Percentiles rank a stretch among this genome's conserved stretches.
Evolutionary conservation across 1,284 basidiomycete species (phyloP).

Genomic region (Ustilago xerochloae): DNA sequence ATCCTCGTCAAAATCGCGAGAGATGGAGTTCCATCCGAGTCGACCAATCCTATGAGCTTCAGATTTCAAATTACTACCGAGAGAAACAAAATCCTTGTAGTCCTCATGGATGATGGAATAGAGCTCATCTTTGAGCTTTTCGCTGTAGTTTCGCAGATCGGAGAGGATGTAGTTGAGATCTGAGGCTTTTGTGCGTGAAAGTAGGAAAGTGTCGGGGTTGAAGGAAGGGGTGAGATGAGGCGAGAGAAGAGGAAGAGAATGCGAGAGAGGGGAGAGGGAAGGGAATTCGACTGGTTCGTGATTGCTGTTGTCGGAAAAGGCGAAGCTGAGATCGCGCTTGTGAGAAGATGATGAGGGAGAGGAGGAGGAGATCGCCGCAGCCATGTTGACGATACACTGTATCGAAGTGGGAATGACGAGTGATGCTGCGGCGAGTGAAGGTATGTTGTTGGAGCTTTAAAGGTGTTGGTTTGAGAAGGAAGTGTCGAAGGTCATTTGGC

Average conservation of each 20-base stretch:
- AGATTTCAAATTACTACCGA: slow-evolving; percentile 72
- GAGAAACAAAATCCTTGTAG: slow-evolving; percentile 95
- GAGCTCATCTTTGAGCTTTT: slow-evolving; percentile 86
- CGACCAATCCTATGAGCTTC: slow-evolving; percentile 44
- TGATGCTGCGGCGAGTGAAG: neutral
- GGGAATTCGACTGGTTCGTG: slow-evolving; percentile 71
- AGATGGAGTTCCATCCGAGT: slow-evolving; percentile 26
- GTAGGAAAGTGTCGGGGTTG: slow-evolving; percentile 86
- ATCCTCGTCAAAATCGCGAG: neutral
- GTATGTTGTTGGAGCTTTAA: neutral
- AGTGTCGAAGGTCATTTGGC: slow-evolving; percentile 1
- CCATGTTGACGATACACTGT: no score
- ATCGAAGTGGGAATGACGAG: no score
- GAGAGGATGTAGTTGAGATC: slow-evolving; percentile 81
- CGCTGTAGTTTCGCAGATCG: slow-evolving; percentile 87
- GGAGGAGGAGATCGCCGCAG: neutral
- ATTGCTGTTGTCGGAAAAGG: neutral
- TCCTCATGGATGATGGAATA: slow-evolving; percentile 96
- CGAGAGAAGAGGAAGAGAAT: slow-evolving; percentile 79
- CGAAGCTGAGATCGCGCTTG: neutral
- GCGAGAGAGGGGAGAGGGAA: slow-evolving; percentile 80
- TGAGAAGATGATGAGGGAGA: neutral
- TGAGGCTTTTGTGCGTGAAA: slow-evolving; percentile 87
- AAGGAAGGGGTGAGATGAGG: slow-evolving; percentile 72
- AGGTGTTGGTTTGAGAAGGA: neutral